A percentile compares a stretch with the other conserved stretches of the same genome.
These are phyloP conservation scores for Camelina hispida DNA, from an alignment of 345 rosid species.

Conservation along the genomic window DNA sequence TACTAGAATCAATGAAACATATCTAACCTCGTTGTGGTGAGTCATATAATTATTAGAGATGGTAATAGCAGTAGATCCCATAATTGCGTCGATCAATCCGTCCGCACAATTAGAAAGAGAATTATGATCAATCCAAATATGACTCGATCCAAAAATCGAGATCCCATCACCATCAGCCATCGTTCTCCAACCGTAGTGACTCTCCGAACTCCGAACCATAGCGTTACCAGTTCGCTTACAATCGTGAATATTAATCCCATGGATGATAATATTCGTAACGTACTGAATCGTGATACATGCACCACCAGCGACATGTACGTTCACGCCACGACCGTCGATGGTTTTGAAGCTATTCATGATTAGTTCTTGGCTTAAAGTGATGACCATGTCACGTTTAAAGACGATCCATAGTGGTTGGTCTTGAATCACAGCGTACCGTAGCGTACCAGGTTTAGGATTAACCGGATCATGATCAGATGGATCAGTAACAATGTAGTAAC, in stretches of 20 bases:
- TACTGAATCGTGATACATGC: conserved; percentile 69
- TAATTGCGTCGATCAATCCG: conserved; percentile 69
- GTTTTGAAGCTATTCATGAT: conserved; percentile 85
- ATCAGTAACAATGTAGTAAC: conserved; percentile 59
- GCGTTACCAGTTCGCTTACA: conserved; percentile 76
- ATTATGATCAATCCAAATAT: conserved; percentile 88
- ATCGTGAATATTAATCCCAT: conserved; percentile 65
- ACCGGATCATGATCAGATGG: conserved; percentile 62
- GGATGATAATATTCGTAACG: conserved; percentile 75
- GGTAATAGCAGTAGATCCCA: conserved; percentile 78
- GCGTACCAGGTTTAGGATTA: conserved; percentile 71
- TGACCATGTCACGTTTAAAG: conserved; percentile 76
- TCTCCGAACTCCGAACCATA: conserved; percentile 74
- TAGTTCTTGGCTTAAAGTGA: conserved; percentile 65
- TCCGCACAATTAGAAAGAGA: conserved; percentile 78
- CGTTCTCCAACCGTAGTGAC: conserved; percentile 78
- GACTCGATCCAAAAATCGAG: conserved; percentile 77
- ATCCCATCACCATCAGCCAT: conserved; percentile 83
- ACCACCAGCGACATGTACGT: conserved; percentile 59
- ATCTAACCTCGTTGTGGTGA: conserved; percentile 70
- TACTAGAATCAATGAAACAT: neutral
- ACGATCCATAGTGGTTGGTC: conserved; percentile 76
- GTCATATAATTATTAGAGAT: conserved; percentile 76
- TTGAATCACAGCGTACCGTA: conserved; percentile 72
- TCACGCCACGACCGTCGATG: conserved; percentile 65